Evolutionary conservation across 176 grass and related monocot genomes (phyloP).

Genomic region (Chloris gayana): DNA sequence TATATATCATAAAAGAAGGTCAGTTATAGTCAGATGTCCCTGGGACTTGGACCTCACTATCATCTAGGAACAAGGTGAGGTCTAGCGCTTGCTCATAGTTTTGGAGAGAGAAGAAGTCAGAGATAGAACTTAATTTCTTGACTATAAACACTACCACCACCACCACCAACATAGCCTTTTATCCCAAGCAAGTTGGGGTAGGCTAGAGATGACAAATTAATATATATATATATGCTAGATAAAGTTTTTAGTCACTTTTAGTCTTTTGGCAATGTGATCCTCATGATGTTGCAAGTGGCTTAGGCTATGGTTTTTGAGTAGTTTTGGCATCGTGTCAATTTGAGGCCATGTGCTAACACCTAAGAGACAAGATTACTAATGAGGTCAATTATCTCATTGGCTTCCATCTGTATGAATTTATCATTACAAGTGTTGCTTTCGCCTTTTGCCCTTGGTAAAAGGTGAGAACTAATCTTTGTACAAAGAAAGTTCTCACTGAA

Average conservation of each 20-base stretch:
- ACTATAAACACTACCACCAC: neutral
- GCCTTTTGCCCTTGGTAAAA: neutral
- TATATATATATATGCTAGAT: neutral
- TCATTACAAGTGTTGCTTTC: neutral
- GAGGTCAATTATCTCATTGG: neutral
- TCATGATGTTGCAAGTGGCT: neutral
- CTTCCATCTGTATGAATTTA: neutral
- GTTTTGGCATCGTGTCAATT: neutral
- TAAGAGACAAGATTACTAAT: neutral
- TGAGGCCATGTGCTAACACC: neutral
- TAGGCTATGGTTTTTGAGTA: neutral
- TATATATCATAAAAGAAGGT: neutral
- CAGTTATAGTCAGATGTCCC: neutral
- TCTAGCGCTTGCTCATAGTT: neutral
- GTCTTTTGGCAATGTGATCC: neutral
- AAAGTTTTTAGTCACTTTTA: neutral
- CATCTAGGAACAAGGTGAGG: neutral
- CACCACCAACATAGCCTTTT: too few relatives aligned
- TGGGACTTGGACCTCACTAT: neutral
- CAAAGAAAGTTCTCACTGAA: neutral
- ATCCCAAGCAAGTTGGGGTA: too few relatives aligned
- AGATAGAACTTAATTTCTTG: neutral
- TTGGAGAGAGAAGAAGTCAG: neutral
- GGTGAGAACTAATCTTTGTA: neutral
- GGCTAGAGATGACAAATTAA: too few relatives aligned